Conservation (phyloP, 163 green algal genomes). For the Prototheca cutis region DNA sequence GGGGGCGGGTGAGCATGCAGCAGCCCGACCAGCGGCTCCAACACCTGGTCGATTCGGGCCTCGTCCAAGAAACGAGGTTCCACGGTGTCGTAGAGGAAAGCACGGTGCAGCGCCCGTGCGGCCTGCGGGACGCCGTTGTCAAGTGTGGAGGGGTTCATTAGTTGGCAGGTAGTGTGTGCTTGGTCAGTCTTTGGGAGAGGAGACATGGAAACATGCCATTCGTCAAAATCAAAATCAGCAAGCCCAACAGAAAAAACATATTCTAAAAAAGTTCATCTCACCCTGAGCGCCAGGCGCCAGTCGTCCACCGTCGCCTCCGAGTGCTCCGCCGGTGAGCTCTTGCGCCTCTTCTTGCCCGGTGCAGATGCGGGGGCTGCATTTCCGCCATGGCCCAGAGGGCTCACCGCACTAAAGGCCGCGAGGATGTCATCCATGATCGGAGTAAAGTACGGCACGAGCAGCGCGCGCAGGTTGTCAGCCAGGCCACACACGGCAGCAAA, state of each 20-base stretch:
- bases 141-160: no score
- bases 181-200: no score
- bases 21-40: slow-evolving; percentile 52
- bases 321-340: slow-evolving; percentile 34
- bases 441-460: slow-evolving; percentile 77
- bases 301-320: background rate
- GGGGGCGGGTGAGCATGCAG: slow-evolving; percentile 24
- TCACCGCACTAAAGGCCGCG: background rate
- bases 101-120: slow-evolving; percentile 61
- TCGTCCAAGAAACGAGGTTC: slow-evolving; percentile 47
- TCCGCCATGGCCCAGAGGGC: background rate
- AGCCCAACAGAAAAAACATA: background rate
- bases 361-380: slow-evolving; percentile 5
- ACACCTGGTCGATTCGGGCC: slow-evolving; percentile 53
- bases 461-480: slow-evolving; percentile 43
- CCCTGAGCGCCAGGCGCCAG: slow-evolving; percentile 50
- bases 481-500: slow-evolving; percentile 45
- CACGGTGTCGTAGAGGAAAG: slow-evolving; percentile 63
- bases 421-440: slow-evolving; percentile 45
- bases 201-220: no score
- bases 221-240: background rate
- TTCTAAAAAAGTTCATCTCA: background rate
- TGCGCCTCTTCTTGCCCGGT: slow-evolving; percentile 49
- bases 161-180: no score
- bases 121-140: no score